phyloP scores from a whole-genome alignment of 2,329 filamentous ascomycete genomes.

The Nemania abortiva region DNA sequence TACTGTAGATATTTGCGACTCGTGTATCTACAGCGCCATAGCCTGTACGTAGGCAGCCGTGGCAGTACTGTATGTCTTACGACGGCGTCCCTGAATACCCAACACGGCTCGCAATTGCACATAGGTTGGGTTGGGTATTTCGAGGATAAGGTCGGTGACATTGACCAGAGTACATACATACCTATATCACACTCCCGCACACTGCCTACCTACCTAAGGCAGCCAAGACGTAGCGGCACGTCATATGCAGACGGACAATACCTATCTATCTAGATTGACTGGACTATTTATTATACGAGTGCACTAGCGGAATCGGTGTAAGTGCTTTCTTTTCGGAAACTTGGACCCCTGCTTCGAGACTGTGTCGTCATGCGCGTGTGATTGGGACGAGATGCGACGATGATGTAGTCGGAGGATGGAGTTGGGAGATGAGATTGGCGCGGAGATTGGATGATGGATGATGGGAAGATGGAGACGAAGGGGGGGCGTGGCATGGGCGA shows the following conservation, averaged over 20 bases:
- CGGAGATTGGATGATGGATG: constrained; percentile 19
- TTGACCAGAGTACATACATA: background rate
- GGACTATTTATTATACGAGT: constrained; percentile 16
- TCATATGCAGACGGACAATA: constrained; percentile 13
- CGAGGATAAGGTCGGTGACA: background rate
- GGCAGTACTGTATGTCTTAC: too few relatives aligned
- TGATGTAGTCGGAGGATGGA: constrained; percentile 11
- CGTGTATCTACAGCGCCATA: too few relatives aligned
- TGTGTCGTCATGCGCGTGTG: constrained; percentile 38
- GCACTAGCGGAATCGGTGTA: constrained; percentile 7
- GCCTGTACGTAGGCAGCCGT: too few relatives aligned
- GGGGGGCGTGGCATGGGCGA: constrained; percentile 33
- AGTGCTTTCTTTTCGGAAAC: constrained; percentile 11
- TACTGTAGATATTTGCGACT: background rate
- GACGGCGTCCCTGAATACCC: too few relatives aligned
- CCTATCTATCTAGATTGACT: background rate
- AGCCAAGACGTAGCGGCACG: constrained; percentile 18
- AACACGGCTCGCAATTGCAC: too few relatives aligned
- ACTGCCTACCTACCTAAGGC: background rate
- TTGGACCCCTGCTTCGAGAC: constrained; percentile 25
- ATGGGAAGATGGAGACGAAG: constrained; percentile 21
- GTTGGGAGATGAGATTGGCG: constrained; percentile 15
- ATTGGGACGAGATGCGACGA: constrained; percentile 31
- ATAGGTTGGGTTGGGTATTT: background rate
- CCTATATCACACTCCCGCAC: too few relatives aligned